Conservation (phyloP, 768 basidiomycete genomes). For the Russula sp. region DNA sequence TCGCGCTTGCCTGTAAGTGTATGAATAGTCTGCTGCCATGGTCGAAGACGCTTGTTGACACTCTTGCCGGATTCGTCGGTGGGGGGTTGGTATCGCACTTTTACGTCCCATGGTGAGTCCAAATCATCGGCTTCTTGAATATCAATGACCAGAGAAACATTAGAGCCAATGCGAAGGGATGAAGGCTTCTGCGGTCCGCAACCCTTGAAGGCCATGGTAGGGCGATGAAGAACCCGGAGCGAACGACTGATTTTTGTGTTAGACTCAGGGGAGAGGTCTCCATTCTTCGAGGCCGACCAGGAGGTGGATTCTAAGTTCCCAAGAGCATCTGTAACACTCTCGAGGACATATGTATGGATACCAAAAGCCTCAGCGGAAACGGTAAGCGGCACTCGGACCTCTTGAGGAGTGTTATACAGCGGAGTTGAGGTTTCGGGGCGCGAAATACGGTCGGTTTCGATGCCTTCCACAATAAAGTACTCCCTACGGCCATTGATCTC, state of each 20-base stretch:
- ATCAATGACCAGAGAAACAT: conserved; percentile 50
- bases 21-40: conserved; percentile 60
- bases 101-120: conserved; percentile 65
- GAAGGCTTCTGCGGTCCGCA: conserved; percentile 69
- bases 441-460: conserved; percentile 51
- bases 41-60: conserved; percentile 40
- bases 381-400: conserved; percentile 61
- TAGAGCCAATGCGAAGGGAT: conserved; percentile 65
- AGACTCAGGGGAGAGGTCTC: conserved; percentile 25
- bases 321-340: conserved; percentile 76
- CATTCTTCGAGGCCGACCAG: conserved; percentile 20
- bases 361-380: conserved; percentile 60
- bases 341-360: conserved; percentile 65
- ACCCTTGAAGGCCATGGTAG: conserved; percentile 63
- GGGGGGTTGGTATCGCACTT: conserved; percentile 54
- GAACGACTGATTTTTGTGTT: conserved; percentile 51
- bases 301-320: conserved; percentile 50
- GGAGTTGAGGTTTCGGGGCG: conserved; percentile 26
- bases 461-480: conserved; percentile 76
- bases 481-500: conserved; percentile 62
- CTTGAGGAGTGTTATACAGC: conserved; percentile 39
- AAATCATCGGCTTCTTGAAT: conserved; percentile 50
- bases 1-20: conserved; percentile 42
- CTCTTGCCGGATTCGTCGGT: conserved; percentile 34
- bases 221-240: conserved; percentile 64